Conservation (phyloP, 2,329 filamentous ascomycete genomes). For the Fusarium oligoseptatum region DNA sequence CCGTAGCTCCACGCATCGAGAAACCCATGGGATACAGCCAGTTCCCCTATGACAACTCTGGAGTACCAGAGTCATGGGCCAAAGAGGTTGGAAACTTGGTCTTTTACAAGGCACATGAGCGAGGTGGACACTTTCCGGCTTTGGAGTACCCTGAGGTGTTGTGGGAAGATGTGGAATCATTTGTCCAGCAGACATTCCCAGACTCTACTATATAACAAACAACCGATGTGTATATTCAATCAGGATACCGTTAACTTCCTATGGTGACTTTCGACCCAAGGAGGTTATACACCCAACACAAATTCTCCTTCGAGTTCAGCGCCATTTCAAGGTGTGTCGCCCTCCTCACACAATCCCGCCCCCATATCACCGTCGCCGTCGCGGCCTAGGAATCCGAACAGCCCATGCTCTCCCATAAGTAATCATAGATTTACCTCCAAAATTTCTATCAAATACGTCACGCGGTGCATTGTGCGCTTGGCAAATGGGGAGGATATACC, state of each 20-base stretch:
- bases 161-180: background rate
- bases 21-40: background rate
- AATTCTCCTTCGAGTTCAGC: too few relatives aligned
- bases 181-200: background rate
- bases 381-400: too few relatives aligned
- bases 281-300: too few relatives aligned
- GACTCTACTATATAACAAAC: background rate
- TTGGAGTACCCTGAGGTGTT: background rate
- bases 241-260: background rate
- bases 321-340: too few relatives aligned
- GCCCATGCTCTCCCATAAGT: too few relatives aligned
- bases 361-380: too few relatives aligned
- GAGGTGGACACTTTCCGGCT: background rate
- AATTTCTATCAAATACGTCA: too few relatives aligned
- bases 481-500: too few relatives aligned
- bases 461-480: too few relatives aligned
- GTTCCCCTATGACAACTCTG: background rate
- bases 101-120: background rate
- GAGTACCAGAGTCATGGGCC: background rate
- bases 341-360: too few relatives aligned
- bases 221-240: background rate
- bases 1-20: background rate
- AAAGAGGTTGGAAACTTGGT: background rate
- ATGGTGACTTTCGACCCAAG: background rate
- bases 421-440: too few relatives aligned